Conservation (phyloP, 2,329 filamentous ascomycete species). For the Xylaria arbuscula region DNA sequence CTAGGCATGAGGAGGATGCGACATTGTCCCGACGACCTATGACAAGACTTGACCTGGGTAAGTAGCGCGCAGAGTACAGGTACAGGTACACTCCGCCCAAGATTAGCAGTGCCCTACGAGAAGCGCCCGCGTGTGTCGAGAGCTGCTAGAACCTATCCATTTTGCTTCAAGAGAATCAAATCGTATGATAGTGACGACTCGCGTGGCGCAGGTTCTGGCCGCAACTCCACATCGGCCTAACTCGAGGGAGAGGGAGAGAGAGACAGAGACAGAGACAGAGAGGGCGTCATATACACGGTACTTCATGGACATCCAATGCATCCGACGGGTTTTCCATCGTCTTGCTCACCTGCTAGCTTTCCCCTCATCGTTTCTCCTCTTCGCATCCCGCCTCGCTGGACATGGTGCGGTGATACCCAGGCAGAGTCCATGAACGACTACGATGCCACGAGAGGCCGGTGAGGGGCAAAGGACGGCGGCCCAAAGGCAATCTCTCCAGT, state of each 20-base stretch:
- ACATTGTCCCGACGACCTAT: not conserved
- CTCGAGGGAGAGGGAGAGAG: not conserved
- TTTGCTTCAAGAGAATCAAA: slow-evolving; percentile 10
- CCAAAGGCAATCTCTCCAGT: slow-evolving; percentile 12
- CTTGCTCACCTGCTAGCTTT: not conserved
- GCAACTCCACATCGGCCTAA: slow-evolving; percentile 32
- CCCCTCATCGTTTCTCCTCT: not conserved
- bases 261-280: too few relatives aligned
- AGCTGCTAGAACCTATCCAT: slow-evolving; percentile 11
- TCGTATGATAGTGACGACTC: slow-evolving; percentile 38
- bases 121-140: slow-evolving; percentile 1
- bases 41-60: not conserved
- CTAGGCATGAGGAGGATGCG: not conserved
- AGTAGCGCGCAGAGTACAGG: not conserved
- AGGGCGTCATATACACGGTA: not conserved
- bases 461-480: slow-evolving; percentile 19
- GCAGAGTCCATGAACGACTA: slow-evolving; percentile 4
- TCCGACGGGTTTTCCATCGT: not conserved
- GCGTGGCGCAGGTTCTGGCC: slow-evolving; percentile 25
- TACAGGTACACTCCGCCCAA: slow-evolving; percentile 2
- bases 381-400: not conserved
- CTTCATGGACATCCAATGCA: not conserved
- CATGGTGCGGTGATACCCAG: slow-evolving; percentile 28
- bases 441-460: slow-evolving; percentile 33
- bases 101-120: not conserved